Percentiles rank a stretch among this genome's conserved stretches.
phyloP scores from a whole-genome alignment of 1,139 yeast species.

The Blastobotrys elegans region DNA sequence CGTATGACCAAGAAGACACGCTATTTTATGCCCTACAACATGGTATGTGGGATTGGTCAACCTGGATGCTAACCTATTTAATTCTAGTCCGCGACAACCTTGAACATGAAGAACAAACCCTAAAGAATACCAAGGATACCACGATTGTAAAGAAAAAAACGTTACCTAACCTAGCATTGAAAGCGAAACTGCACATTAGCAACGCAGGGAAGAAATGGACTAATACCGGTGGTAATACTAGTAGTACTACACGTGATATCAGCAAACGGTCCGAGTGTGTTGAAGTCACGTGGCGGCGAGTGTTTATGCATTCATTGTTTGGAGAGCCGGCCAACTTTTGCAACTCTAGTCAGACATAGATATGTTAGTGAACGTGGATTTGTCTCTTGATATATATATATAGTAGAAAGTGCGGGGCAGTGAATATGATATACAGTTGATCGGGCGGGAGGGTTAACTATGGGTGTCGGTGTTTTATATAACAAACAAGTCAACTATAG shows the following conservation, averaged over 20 bases:
- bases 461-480: background rate
- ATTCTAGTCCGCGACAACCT: background rate
- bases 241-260: background rate
- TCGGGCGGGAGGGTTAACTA: no score
- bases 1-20: background rate
- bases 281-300: constrained; percentile 25
- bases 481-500: background rate
- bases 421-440: no score
- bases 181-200: constrained; percentile 2
- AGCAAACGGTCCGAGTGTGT: constrained; percentile 17
- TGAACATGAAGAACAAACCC: background rate
- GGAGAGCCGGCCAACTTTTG: constrained; percentile 25
- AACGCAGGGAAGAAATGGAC: constrained; percentile 3
- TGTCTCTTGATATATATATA: no score
- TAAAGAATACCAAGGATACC: background rate
- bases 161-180: background rate
- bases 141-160: background rate
- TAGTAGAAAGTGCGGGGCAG: no score
- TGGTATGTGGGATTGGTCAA: no score
- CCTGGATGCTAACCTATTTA: no score
- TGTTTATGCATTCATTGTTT: constrained; percentile 26
- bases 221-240: background rate
- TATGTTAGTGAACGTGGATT: no score
- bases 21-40: constrained; percentile 1
- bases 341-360: background rate